These are phyloP conservation scores for Yamadazyma spencermartinsiae DNA, from an alignment of 1,139 yeast species.

Conservation along the genomic window DNA sequence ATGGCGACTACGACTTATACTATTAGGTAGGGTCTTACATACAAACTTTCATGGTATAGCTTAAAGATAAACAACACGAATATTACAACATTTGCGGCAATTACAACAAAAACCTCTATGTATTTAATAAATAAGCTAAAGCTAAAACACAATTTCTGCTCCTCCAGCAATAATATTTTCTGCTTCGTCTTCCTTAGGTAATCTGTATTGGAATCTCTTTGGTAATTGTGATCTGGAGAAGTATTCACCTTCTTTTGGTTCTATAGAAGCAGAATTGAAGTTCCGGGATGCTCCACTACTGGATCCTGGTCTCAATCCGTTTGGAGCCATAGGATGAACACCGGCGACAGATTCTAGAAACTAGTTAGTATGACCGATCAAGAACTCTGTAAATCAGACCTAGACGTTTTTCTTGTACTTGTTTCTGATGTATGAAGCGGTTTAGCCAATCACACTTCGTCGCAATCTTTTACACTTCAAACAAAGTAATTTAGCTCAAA, in stretches of 20 bases:
- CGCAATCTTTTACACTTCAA: no score
- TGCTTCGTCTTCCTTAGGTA: conserved; percentile 65
- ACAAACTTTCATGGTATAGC: no score
- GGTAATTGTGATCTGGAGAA: conserved; percentile 68
- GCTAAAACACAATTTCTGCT: conserved; percentile 51
- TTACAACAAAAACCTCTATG: not conserved
- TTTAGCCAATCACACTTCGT: no score
- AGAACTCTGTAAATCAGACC: no score
- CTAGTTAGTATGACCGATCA: conserved; percentile 14
- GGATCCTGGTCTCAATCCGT: conserved; percentile 48
- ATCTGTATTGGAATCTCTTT: conserved; percentile 63
- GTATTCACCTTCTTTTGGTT: conserved; percentile 49
- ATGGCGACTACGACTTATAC: no score
- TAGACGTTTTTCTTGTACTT: no score
- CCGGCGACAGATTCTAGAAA: conserved; percentile 22
- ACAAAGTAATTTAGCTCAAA: no score
- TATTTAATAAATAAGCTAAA: not conserved
- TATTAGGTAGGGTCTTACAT: no score
- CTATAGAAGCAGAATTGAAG: conserved; percentile 35
- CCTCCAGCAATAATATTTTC: conserved; percentile 79
- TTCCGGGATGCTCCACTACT: conserved; percentile 17
- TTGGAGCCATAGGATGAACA: conserved; percentile 55
- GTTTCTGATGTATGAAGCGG: no score
- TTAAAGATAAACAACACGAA: no score
- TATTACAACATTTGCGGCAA: no score